Evolutionary conservation across 441 rosid genomes (phyloP).

Genomic region (Eruca vesicaria): DNA sequence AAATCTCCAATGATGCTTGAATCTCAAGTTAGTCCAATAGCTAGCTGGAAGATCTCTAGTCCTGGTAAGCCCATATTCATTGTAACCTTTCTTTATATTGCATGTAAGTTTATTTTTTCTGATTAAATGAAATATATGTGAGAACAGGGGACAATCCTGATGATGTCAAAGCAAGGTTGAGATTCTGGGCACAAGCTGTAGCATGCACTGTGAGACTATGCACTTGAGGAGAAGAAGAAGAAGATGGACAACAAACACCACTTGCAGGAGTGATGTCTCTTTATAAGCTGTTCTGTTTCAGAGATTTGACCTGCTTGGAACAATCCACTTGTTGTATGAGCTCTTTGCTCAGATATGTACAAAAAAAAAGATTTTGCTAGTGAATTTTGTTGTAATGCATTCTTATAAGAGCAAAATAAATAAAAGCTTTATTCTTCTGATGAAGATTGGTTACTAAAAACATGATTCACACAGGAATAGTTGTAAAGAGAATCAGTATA

Average conservation of each 20-base stretch:
- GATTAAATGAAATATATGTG: neutral
- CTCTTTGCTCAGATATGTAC: neutral
- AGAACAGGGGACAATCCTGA: constrained; percentile 85
- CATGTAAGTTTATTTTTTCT: no score
- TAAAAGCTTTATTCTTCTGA: neutral
- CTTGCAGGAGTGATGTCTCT: constrained; percentile 29
- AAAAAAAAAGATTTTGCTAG: constrained; percentile 13
- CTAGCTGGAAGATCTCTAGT: constrained; percentile 94
- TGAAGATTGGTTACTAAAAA: neutral
- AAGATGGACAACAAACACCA: neutral
- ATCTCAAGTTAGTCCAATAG: constrained; percentile 54
- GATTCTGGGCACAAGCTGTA: constrained; percentile 93
- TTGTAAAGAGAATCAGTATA: neutral
- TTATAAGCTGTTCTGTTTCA: neutral
- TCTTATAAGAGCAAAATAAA: neutral
- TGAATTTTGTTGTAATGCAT: constrained; percentile 11
- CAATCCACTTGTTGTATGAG: constrained; percentile 16
- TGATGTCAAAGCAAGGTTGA: constrained; percentile 94
- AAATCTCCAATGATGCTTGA: constrained; percentile 38
- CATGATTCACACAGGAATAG: neutral
- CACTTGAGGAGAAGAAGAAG: constrained; percentile 33
- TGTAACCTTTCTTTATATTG: no score
- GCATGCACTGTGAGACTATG: constrained; percentile 87
- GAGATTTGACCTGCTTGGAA: constrained; percentile 27
- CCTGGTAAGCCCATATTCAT: constrained; percentile 90